Percentiles rank a stretch among this genome's conserved stretches.
phyloP scores from a whole-genome alignment of 495 filamentous ascomycete genomes.

The Neurospora discreta region DNA sequence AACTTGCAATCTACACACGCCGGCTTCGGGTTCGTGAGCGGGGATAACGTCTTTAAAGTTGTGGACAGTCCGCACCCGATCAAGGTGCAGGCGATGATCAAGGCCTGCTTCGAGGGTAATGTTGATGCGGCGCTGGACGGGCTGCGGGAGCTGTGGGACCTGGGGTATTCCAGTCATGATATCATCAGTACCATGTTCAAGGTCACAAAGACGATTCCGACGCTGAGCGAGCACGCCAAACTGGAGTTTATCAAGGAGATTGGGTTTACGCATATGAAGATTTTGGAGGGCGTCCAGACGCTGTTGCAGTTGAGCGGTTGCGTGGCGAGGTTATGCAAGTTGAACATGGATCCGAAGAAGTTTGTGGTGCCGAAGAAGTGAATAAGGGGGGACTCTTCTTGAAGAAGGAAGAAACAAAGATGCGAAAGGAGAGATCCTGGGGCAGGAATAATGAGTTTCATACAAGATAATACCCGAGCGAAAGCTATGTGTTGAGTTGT shows the following conservation, averaged over 20 bases:
- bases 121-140: constrained; percentile 78
- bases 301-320: constrained; percentile 87
- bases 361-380: constrained; percentile 47
- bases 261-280: constrained; percentile 98
- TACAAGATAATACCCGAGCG: neutral
- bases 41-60: constrained; percentile 97
- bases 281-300: constrained; percentile 92
- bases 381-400: neutral
- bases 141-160: constrained; percentile 82
- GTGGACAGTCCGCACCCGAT: constrained; percentile 95
- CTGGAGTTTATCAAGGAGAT: constrained; percentile 96
- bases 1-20: constrained; percentile 91
- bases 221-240: constrained; percentile 84
- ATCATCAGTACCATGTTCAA: constrained; percentile 99
- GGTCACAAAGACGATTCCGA: constrained; percentile 89
- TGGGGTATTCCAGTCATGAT: constrained; percentile 93
- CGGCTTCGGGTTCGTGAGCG: constrained; percentile 94
- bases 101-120: constrained; percentile 86
- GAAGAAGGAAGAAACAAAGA: neutral
- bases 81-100: constrained; percentile 97
- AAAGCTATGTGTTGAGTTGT: neutral
- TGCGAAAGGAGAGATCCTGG: neutral
- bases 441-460: neutral
- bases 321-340: constrained; percentile 75
- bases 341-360: constrained; percentile 90